A percentile compares a stretch with the other conserved stretches of the same genome.
These are phyloP conservation scores for Globisporangium nunn DNA, from an alignment of 352 stramenopile species.

Conservation along the genomic window DNA sequence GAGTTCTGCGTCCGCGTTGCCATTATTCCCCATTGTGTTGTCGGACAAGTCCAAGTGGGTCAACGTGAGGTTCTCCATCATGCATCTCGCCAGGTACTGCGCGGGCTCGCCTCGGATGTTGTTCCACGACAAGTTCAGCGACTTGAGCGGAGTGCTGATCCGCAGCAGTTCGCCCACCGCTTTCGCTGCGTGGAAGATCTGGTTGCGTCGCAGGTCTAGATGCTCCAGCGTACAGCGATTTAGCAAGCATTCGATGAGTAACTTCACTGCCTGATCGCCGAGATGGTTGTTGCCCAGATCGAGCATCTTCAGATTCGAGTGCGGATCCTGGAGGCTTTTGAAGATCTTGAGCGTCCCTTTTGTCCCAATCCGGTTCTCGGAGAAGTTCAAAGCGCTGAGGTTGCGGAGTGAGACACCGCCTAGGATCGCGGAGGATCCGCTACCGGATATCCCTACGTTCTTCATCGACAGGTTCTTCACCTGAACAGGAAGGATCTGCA, in stretches of 20 bases:
- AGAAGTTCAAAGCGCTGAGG: constrained; percentile 59
- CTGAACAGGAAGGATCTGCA: constrained; percentile 45
- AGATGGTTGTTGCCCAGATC: constrained; percentile 69
- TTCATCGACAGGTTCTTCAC: constrained; percentile 66
- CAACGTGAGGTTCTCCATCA: constrained; percentile 70
- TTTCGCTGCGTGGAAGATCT: constrained; percentile 57
- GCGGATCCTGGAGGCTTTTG: constrained; percentile 40
- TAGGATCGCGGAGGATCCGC: constrained; percentile 50
- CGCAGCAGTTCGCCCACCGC: constrained; percentile 52
- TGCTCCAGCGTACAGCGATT: constrained; percentile 64
- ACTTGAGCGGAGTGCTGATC: constrained; percentile 45
- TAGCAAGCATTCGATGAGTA: constrained; percentile 52
- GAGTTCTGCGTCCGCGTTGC: constrained; percentile 54
- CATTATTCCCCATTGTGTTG: constrained; percentile 66
- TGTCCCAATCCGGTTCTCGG: constrained; percentile 50
- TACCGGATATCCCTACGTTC: constrained; percentile 54
- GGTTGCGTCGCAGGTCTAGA: constrained; percentile 50
- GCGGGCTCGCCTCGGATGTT: constrained; percentile 65
- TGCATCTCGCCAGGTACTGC: constrained; percentile 48
- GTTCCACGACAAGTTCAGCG: constrained; percentile 70
- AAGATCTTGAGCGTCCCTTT: constrained; percentile 56
- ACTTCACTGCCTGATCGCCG: constrained; percentile 48
- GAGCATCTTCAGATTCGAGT: constrained; percentile 52
- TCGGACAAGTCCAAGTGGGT: constrained; percentile 58
- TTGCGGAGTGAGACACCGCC: constrained; percentile 39